These are phyloP conservation scores for Babesia bigemina DNA, from an alignment of 169 alveolate species.

Conservation along the genomic window DNA sequence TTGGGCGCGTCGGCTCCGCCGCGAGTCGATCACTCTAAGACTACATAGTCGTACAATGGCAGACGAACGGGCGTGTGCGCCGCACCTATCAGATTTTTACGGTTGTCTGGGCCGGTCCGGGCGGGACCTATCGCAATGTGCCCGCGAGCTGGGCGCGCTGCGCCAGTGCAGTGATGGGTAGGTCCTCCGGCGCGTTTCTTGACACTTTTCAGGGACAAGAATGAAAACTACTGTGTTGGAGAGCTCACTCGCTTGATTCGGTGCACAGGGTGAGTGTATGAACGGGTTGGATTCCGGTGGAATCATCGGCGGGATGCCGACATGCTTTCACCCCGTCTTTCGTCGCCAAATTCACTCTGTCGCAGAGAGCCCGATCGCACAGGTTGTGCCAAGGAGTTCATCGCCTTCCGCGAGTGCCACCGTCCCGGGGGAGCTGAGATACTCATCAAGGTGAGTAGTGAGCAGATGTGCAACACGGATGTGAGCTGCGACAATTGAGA, in stretches of 20 bases:
- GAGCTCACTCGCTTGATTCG: conserved; percentile 69
- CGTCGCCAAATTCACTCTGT: not conserved
- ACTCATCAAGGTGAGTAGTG: conserved; percentile 57
- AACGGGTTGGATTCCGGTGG: not conserved
- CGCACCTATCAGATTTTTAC: conserved; percentile 46
- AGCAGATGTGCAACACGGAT: not conserved
- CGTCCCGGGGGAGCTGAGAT: conserved; percentile 81
- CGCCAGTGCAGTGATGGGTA: conserved; percentile 60
- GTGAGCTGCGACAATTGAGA: not conserved
- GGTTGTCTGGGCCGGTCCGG: conserved; percentile 53
- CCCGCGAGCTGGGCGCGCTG: conserved; percentile 31
- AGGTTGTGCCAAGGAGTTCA: conserved; percentile 77
- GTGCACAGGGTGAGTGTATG: conserved; percentile 71
- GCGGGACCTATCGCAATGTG: conserved; percentile 65
- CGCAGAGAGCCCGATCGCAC: conserved; percentile 72
- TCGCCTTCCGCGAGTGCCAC: conserved; percentile 78
- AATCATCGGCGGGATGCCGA: not conserved
- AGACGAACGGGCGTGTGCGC: conserved; percentile 57
- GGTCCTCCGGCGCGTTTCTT: not conserved
- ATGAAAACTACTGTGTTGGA: conserved; percentile 70
- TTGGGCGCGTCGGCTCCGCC: conserved; percentile 10
- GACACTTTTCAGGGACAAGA: conserved; percentile 33
- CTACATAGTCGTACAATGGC: conserved; percentile 5
- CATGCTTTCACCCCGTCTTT: not conserved
- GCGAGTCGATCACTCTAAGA: not conserved